Evolutionary conservation across 805 yeast genomes (phyloP).

Genomic region (Nematodospora valgi): DNA sequence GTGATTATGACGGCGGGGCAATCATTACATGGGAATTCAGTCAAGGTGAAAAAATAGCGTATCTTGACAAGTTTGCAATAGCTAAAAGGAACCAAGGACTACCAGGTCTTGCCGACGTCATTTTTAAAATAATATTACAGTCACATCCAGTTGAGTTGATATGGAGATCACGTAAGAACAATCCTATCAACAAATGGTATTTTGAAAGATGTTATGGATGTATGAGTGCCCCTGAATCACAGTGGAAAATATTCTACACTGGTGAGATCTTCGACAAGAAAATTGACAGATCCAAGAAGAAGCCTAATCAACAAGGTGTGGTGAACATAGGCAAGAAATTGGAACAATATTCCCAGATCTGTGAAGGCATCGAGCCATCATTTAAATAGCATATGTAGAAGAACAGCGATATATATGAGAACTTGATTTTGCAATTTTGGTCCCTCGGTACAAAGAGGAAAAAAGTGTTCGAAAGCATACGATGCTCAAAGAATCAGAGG

Average conservation of each 20-base stretch:
- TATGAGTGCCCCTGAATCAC: conserved; percentile 31
- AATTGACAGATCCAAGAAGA: conserved; percentile 20
- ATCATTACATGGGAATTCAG: conserved; percentile 77
- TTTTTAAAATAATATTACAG: conserved; percentile 74
- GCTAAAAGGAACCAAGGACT: conserved; percentile 81
- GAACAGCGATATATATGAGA: too few relatives aligned
- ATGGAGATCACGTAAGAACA: conserved; percentile 85
- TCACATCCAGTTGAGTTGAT: conserved; percentile 69
- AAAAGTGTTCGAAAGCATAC: too few relatives aligned
- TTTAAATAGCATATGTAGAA: conserved; percentile 20
- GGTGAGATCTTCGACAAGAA: conserved; percentile 38
- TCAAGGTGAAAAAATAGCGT: conserved; percentile 48
- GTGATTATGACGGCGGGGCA: conserved; percentile 95
- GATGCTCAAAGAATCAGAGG: too few relatives aligned
- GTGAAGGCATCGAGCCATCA: conserved; percentile 59
- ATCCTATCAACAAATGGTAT: conserved; percentile 97
- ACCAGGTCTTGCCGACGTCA: conserved; percentile 89
- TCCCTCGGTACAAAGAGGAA: too few relatives aligned
- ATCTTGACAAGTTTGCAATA: conserved; percentile 93
- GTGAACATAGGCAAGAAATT: conserved; percentile 32
- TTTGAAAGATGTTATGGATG: conserved; percentile 86
- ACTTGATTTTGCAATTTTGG: too few relatives aligned
- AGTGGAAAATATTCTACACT: conserved; percentile 41
- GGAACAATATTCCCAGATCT: conserved; percentile 48
- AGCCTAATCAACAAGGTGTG: conserved; percentile 11